These are phyloP conservation scores for Cucumis melo DNA, from an alignment of 306 rosid genomes.

Conservation along the genomic window DNA sequence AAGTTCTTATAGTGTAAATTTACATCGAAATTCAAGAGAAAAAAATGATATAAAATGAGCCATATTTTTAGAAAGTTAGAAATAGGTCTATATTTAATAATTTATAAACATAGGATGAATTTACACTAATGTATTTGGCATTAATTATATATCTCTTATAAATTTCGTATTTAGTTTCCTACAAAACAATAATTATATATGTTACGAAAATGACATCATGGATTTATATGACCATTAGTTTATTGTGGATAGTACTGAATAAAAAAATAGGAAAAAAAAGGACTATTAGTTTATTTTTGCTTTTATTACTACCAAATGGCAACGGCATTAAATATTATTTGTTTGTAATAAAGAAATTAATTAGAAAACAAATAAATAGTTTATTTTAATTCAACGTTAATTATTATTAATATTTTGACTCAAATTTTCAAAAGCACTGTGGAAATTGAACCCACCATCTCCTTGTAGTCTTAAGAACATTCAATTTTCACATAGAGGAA, in stretches of 20 bases:
- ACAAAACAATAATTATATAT: not conserved
- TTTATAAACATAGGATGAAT: not conserved
- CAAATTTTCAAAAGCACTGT: not conserved
- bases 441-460: constrained; percentile 2
- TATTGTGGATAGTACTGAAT: not conserved
- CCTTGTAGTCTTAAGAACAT: not conserved
- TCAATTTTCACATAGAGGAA: not conserved
- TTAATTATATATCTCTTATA: not conserved
- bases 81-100: not conserved
- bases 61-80: not conserved
- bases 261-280: too few species aligned
- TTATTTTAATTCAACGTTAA: not conserved
- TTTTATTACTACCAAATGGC: not conserved
- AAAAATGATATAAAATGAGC: not conserved
- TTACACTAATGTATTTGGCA: not conserved
- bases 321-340: not conserved
- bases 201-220: not conserved
- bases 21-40: not conserved
- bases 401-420: not conserved
- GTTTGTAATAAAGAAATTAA: not conserved
- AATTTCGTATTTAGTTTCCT: not conserved
- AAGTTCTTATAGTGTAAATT: not conserved
- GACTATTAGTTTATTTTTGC: not conserved
- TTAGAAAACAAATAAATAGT: not conserved
- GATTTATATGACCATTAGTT: not conserved